Percentiles rank a stretch among this genome's conserved stretches.
phyloP scores from a whole-genome alignment of 768 basidiomycete species.

The Austroboletus eburneus region DNA sequence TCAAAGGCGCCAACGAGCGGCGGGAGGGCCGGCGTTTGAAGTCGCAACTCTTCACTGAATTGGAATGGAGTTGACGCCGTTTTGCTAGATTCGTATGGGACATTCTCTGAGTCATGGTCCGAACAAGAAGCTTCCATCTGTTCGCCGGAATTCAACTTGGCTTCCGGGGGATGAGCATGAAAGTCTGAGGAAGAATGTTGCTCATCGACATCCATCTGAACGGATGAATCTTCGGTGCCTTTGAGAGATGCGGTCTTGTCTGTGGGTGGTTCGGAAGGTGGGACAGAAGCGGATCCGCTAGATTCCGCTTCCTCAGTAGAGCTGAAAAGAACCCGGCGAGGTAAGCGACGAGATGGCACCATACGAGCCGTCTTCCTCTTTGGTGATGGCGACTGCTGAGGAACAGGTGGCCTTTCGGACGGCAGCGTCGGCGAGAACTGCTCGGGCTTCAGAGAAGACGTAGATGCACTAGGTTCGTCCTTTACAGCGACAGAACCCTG shows the following conservation, averaged over 20 bases:
- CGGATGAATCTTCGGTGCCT: background rate
- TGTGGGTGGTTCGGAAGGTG: background rate
- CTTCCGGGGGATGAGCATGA: background rate
- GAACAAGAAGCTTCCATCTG: too few species aligned
- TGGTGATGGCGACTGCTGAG: background rate
- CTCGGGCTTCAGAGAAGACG: background rate
- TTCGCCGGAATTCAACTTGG: background rate
- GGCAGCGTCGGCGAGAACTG: background rate
- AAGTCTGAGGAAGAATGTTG: background rate
- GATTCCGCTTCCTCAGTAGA: background rate
- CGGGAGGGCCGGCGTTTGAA: conserved; percentile 9
- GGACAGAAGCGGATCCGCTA: background rate
- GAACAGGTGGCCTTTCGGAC: background rate
- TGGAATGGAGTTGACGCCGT: background rate
- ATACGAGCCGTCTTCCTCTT: conserved; percentile 26
- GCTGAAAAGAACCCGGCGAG: conserved; percentile 13
- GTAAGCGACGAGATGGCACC: conserved; percentile 20
- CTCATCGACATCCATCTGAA: conserved; percentile 6
- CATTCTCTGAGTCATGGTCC: conserved; percentile 2
- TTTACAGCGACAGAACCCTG: background rate
- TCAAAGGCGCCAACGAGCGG: conserved; percentile 9
- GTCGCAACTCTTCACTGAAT: background rate
- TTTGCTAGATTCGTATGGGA: background rate
- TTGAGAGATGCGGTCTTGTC: background rate
- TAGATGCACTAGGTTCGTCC: background rate